Evolutionary conservation across 1,284 basidiomycete genomes (phyloP).

Genomic region (Malassezia brasiliensis): DNA sequence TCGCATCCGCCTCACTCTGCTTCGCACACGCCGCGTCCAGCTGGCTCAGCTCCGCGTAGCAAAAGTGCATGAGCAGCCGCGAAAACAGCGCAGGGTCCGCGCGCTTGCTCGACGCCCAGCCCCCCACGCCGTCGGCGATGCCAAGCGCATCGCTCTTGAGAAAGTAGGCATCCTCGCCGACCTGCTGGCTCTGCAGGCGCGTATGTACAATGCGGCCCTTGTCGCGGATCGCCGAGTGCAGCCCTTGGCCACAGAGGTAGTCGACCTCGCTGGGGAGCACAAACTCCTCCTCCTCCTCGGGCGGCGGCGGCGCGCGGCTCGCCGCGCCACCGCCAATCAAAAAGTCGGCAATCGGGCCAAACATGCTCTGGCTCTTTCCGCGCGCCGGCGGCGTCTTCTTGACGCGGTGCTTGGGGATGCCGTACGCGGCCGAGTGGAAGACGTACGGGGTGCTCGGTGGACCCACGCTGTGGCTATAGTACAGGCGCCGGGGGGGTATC

Average conservation of each 20-base stretch:
- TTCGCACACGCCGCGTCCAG: slow-evolving; percentile 21
- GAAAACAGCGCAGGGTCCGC: slow-evolving; percentile 67
- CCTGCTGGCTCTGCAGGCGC: slow-evolving; percentile 56
- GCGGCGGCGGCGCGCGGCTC: neutral
- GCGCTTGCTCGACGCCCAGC: slow-evolving; percentile 59
- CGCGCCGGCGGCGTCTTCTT: slow-evolving; percentile 15
- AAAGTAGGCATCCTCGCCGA: slow-evolving; percentile 80
- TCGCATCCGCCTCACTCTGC: slow-evolving; percentile 21
- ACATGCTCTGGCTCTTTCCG: slow-evolving; percentile 31
- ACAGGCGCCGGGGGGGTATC: too few relatives aligned
- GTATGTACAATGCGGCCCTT: slow-evolving; percentile 40
- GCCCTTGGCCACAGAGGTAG: slow-evolving; percentile 14
- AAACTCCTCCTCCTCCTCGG: neutral
- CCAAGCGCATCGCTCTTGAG: slow-evolving; percentile 69
- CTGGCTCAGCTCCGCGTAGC: slow-evolving; percentile 54
- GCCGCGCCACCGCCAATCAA: slow-evolving; percentile 19
- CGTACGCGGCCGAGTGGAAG: slow-evolving; percentile 50
- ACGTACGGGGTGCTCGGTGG: neutral
- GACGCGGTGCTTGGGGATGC: slow-evolving; percentile 49
- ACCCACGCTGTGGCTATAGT: too few relatives aligned
- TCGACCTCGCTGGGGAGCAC: neutral
- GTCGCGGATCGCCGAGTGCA: slow-evolving; percentile 37
- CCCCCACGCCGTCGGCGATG: slow-evolving; percentile 79
- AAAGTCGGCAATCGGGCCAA: slow-evolving; percentile 39
- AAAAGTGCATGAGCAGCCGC: slow-evolving; percentile 74